Evolutionary conservation across 345 rosid species (phyloP), one percentile per base, ranked within the genome.

Genomic region (Brassica nigra): DNA sequence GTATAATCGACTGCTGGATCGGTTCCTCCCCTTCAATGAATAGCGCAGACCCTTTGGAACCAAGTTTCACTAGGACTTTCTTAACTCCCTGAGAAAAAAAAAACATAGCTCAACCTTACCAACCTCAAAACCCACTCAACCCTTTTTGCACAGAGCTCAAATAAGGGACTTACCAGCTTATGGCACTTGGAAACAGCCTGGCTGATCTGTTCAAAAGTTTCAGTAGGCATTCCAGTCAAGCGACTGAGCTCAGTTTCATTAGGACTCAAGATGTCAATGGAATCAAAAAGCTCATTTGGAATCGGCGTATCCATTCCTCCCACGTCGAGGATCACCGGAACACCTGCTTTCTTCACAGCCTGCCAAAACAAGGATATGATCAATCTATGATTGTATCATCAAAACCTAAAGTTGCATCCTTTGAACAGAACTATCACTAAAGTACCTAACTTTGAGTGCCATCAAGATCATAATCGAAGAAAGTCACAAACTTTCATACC

Each of bases 251-350:
- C 99, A 2, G 87, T 79, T 81, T 95, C 99, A 69, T 95, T 95
- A 3, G 99, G 99, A 79, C 99, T 95, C 30, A 95, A 87, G 80
- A 93, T 86, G 80, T 93, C 93, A 71, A 95, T 42, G 70, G 67
- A 79, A 63, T 84, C 86, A 85, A 89, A 76, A 27, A 95, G 86
- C 82, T 92, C 97, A 61, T 5, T 80, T 0, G 97, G 89, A 5
- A 91, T 68, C n/a, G 97, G 93, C 69, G 93, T 68, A 78, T 95
- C 99, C 97, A 95, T 89, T 83, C 99, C 99, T 58, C 99, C 99
- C 18, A 90, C 99, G 84, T 95, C 99, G 27, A 95, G 83, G 79
- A 95, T 92, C 27, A 92, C 91, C 0, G 94, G 91, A 78, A 93
- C 96, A 76, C 93, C 94, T 2, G 91, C 89, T 84, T 75, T 80